Percentiles rank a stretch among this genome's conserved stretches.
Conservation (phyloP, 495 filamentous ascomycete species). For the Talaromyces adpressus region DNA sequence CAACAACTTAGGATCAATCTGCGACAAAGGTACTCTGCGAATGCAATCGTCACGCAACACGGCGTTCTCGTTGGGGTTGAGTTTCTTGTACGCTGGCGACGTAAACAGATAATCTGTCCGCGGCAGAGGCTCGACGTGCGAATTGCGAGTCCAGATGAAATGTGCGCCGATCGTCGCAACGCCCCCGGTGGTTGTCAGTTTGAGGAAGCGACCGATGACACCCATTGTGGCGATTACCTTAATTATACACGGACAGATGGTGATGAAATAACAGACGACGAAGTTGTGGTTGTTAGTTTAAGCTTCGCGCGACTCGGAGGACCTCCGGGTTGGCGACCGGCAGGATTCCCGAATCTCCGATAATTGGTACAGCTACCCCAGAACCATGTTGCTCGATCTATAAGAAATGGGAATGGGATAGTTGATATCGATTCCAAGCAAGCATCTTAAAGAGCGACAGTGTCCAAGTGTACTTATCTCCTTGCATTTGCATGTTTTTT, state of each 20-base stretch:
- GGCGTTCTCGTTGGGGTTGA: constrained; percentile 57
- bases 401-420: neutral
- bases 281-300: neutral
- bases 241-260: neutral
- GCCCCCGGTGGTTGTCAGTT: constrained; percentile 32
- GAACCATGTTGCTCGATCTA: neutral
- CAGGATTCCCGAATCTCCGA: neutral
- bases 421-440: neutral
- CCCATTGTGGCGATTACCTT: constrained; percentile 33
- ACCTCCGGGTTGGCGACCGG: neutral
- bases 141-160: constrained; percentile 37
- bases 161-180: constrained; percentile 36
- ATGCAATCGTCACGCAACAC: constrained; percentile 55
- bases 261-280: neutral
- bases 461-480: too few species aligned
- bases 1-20: constrained; percentile 58
- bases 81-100: constrained; percentile 43
- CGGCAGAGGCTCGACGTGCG: constrained; percentile 41
- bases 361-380: neutral
- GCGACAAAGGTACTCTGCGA: constrained; percentile 51
- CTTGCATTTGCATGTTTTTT: neutral
- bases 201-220: constrained; percentile 35
- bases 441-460: too few species aligned
- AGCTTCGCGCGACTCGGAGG: neutral
- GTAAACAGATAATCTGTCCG: constrained; percentile 54